These are phyloP conservation scores for Byssochlamys sp. DNA, from an alignment of 2,329 filamentous ascomycete genomes.

Conservation along the genomic window DNA sequence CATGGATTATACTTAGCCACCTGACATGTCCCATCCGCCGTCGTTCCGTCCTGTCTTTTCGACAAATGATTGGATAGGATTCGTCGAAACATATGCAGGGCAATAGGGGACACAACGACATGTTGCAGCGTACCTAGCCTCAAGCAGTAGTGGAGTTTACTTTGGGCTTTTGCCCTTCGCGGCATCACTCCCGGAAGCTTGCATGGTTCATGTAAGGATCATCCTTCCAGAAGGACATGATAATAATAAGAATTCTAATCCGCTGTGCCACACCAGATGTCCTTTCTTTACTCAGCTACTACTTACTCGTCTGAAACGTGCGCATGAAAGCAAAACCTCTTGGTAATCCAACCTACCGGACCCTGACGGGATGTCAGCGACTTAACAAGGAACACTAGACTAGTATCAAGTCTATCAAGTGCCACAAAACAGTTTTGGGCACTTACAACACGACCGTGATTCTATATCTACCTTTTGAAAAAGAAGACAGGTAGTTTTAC, in stretches of 20 bases:
- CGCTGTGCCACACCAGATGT: not conserved
- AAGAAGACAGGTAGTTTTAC: too few species aligned
- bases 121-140: not conserved
- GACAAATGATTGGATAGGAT: not conserved
- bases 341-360: not conserved
- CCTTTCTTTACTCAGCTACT: not conserved
- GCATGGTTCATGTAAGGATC: not conserved
- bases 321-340: not conserved
- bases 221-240: not conserved
- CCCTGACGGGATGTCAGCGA: not conserved
- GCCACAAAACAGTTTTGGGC: not conserved
- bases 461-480: not conserved
- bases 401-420: not conserved
- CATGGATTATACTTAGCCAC: not conserved
- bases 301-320: not conserved
- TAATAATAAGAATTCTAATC: not conserved
- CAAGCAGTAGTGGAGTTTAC: not conserved
- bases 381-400: not conserved
- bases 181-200: not conserved
- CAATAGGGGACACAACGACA: not conserved
- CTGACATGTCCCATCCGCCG: not conserved
- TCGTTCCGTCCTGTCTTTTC: not conserved
- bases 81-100: not conserved
- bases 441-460: not conserved
- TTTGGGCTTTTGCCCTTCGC: not conserved